Percentiles rank a stretch among this genome's conserved stretches.
Evolutionary conservation across 805 yeast species (phyloP).

Genomic region (Starmerella geochares): DNA sequence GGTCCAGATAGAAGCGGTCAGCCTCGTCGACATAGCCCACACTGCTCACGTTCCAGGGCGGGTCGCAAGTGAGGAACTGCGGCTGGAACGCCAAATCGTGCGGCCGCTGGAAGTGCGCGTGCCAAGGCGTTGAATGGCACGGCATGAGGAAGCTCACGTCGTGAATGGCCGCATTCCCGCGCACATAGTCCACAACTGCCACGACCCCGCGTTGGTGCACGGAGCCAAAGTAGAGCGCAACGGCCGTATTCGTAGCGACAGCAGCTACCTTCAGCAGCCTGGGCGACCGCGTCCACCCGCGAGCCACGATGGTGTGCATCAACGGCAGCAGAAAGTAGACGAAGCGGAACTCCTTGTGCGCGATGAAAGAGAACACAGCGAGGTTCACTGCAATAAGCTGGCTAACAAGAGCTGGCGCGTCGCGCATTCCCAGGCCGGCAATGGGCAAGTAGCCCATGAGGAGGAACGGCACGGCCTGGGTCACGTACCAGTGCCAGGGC

Average conservation of each 20-base stretch:
- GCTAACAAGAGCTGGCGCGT: constrained; percentile 1
- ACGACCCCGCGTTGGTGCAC: constrained; percentile 82
- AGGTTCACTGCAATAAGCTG: constrained; percentile 37
- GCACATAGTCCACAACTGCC: constrained; percentile 48
- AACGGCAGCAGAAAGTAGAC: constrained; percentile 77
- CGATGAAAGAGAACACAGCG: constrained; percentile 49
- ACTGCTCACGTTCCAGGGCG: constrained; percentile 42
- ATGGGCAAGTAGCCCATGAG: constrained; percentile 55
- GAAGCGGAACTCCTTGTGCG: constrained; percentile 87
- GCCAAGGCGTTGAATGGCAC: constrained; percentile 97
- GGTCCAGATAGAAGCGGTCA: constrained; percentile 66
- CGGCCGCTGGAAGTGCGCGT: constrained; percentile 59
- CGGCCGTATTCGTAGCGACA: constrained; percentile 32
- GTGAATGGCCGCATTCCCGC: constrained; percentile 33
- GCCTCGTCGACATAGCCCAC: constrained; percentile 68
- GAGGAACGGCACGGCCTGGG: constrained; percentile 74
- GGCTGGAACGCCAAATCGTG: constrained; percentile 33
- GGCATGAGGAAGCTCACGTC: constrained; percentile 82
- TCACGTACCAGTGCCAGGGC: constrained; percentile 72
- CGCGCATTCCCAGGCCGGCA: constrained; percentile 12
- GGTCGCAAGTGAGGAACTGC: constrained; percentile 87
- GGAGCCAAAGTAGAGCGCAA: constrained; percentile 47
- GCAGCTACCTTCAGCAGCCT: neutral
- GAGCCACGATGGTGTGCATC: constrained; percentile 44
- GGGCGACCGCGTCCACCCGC: constrained; percentile 11